These are phyloP conservation scores for Vitis rupestris DNA, from an alignment of 164 flowering plant species.

Conservation along the genomic window DNA sequence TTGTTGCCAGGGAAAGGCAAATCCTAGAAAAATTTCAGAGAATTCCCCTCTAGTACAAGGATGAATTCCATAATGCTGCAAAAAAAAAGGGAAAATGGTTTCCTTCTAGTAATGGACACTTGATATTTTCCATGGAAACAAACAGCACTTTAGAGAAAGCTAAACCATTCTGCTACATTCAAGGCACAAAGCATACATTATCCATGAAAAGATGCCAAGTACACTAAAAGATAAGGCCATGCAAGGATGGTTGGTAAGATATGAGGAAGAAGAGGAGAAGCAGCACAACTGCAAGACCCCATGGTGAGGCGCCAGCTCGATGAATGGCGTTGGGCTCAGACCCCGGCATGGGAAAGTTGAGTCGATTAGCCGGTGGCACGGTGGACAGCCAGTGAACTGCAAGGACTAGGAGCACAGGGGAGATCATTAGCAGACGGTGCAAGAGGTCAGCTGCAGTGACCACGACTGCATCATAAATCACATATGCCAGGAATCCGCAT, in stretches of 20 bases:
- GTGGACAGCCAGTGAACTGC: slow-evolving; percentile 44
- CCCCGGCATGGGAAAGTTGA: slow-evolving; percentile 31
- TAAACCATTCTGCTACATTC: no score
- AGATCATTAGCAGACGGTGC: slow-evolving; percentile 32
- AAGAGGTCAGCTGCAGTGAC: slow-evolving; percentile 35
- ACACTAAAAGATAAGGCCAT: slow-evolving; percentile 18
- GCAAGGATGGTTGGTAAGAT: slow-evolving; percentile 35
- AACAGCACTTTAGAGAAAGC: no score
- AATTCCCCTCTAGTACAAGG: no score
- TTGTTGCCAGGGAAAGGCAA: no score
- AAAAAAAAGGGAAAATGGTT: no score
- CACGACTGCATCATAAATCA: slow-evolving; percentile 37
- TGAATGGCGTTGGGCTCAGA: slow-evolving; percentile 42
- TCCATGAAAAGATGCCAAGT: not conserved
- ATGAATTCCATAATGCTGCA: no score
- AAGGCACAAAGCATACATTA: no score
- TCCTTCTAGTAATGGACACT: no score
- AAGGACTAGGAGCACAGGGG: slow-evolving; percentile 35
- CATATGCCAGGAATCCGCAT: slow-evolving; percentile 28
- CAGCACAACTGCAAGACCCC: slow-evolving; percentile 42
- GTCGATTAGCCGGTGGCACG: slow-evolving; percentile 11
- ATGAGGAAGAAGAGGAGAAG: slow-evolving; percentile 34
- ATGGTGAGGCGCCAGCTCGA: slow-evolving; percentile 40
- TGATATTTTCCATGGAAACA: no score
- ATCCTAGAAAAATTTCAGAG: no score